These are phyloP conservation scores for Excoecaria cochinchinensis DNA, from an alignment of 345 rosid genomes.

Conservation along the genomic window DNA sequence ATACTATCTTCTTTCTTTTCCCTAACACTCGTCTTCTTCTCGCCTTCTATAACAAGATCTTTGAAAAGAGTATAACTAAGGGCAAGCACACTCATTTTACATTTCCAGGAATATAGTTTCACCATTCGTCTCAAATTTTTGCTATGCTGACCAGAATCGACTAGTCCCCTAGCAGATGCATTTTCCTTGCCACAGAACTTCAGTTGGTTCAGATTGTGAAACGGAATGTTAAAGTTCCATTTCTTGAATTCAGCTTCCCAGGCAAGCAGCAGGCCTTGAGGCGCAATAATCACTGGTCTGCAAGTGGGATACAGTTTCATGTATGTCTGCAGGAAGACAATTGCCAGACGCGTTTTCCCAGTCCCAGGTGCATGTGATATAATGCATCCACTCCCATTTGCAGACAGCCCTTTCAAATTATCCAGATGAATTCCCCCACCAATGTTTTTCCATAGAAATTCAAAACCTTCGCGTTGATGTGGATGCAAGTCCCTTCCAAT, in stretches of 20 bases:
- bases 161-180: slow-evolving; percentile 15
- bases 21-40: slow-evolving; percentile 18
- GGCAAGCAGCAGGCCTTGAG: slow-evolving; percentile 66
- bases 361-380: slow-evolving; percentile 91
- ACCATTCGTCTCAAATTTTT: slow-evolving; percentile 35
- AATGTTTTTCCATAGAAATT: slow-evolving; percentile 73
- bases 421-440: slow-evolving; percentile 55
- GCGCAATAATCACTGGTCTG: slow-evolving; percentile 71
- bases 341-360: slow-evolving; percentile 74
- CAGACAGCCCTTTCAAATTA: slow-evolving; percentile 39
- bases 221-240: slow-evolving; percentile 56
- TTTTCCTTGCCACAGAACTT: slow-evolving; percentile 52
- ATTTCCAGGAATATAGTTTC: slow-evolving; percentile 67
- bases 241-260: slow-evolving; percentile 81
- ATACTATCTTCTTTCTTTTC: too few species aligned
- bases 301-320: slow-evolving; percentile 45
- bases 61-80: slow-evolving; percentile 61
- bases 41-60: slow-evolving; percentile 46
- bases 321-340: slow-evolving; percentile 59
- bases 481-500: slow-evolving; percentile 42
- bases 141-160: slow-evolving; percentile 13
- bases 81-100: slow-evolving; percentile 49
- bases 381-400: slow-evolving; percentile 57
- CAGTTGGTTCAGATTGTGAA: slow-evolving; percentile 53
- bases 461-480: slow-evolving; percentile 80